Conservation (phyloP, 2,329 filamentous ascomycete species). For the Diaporthe caulivora region DNA sequence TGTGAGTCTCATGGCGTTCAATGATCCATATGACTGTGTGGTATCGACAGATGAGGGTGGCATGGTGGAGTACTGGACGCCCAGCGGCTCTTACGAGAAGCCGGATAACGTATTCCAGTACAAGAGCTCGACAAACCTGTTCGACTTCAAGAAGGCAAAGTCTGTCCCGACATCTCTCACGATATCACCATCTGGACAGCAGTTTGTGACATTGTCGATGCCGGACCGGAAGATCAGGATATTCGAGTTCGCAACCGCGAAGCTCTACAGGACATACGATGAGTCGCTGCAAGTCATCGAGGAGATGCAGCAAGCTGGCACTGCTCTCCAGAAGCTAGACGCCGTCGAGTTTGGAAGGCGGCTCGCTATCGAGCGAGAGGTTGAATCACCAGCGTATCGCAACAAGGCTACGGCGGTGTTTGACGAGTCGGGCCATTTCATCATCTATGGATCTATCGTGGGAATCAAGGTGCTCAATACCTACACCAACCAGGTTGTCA, state of each 20-base stretch:
- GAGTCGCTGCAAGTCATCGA: conserved; percentile 91
- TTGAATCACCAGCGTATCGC: conserved; percentile 77
- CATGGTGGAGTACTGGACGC: conserved; percentile 98
- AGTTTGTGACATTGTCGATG: conserved; percentile 90
- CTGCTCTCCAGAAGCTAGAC: conserved; percentile 83
- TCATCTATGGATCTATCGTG: conserved; percentile 91
- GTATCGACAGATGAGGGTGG: conserved; percentile 89
- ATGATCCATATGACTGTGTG: conserved; percentile 89
- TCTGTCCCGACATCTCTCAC: conserved; percentile 84
- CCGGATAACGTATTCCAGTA: conserved; percentile 91
- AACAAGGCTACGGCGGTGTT: conserved; percentile 89
- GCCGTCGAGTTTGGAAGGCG: conserved; percentile 92
- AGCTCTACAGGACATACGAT: conserved; percentile 92
- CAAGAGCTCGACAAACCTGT: conserved; percentile 94
- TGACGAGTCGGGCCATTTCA: conserved; percentile 95
- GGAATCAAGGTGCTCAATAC: conserved; percentile 97
- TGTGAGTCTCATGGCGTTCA: conserved; percentile 89
- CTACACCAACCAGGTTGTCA: conserved; percentile 91
- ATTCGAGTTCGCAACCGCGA: conserved; percentile 91
- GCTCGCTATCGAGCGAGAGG: conserved; percentile 85
- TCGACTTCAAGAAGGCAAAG: conserved; percentile 97
- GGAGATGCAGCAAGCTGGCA: conserved; percentile 96
- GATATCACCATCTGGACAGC: conserved; percentile 86
- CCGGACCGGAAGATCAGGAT: conserved; percentile 93
- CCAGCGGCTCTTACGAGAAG: conserved; percentile 85